These are phyloP conservation scores for Cyclostephanos invisitatus DNA, from an alignment of 108 stramenopile species.

Conservation along the genomic window DNA sequence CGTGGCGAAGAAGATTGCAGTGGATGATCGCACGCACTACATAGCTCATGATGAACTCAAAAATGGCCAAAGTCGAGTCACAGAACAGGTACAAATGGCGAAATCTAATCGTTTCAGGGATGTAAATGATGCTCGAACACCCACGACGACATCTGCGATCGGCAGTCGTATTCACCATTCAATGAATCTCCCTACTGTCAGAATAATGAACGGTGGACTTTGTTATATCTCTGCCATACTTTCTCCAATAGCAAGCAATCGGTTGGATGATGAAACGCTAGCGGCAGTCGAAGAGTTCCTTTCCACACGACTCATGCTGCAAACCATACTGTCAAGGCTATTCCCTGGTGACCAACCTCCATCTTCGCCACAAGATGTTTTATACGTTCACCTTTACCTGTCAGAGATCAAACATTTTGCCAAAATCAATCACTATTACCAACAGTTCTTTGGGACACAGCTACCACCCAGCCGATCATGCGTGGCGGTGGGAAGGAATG, in stretches of 20 bases:
- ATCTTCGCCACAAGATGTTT: constrained; percentile 73
- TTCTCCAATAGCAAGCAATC: constrained; percentile 54
- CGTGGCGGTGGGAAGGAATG: constrained; percentile 68
- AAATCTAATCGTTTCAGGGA: not conserved
- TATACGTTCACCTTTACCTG: constrained; percentile 93
- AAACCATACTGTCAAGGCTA: constrained; percentile 25
- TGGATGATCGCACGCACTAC: not conserved
- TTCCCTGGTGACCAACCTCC: constrained; percentile 18
- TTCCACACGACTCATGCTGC: constrained; percentile 43
- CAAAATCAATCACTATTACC: constrained; percentile 87
- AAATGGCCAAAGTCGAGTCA: constrained; percentile 3
- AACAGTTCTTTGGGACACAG: constrained; percentile 72
- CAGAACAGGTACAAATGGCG: constrained; percentile 11
- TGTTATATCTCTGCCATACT: constrained; percentile 74
- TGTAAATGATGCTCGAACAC: constrained; percentile 4
- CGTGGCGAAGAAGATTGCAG: constrained; percentile 67
- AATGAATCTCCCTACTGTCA: constrained; percentile 52
- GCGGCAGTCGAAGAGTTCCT: constrained; percentile 67
- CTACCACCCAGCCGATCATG: constrained; percentile 84
- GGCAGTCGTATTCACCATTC: not conserved
- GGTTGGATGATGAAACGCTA: constrained; percentile 48
- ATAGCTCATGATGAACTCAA: not conserved
- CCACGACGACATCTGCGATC: not conserved
- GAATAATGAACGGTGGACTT: constrained; percentile 61
- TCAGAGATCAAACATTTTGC: constrained; percentile 90